phyloP scores from a whole-genome alignment of 371 early-diverging fungal genomes.

The Mortierella sp. region DNA sequence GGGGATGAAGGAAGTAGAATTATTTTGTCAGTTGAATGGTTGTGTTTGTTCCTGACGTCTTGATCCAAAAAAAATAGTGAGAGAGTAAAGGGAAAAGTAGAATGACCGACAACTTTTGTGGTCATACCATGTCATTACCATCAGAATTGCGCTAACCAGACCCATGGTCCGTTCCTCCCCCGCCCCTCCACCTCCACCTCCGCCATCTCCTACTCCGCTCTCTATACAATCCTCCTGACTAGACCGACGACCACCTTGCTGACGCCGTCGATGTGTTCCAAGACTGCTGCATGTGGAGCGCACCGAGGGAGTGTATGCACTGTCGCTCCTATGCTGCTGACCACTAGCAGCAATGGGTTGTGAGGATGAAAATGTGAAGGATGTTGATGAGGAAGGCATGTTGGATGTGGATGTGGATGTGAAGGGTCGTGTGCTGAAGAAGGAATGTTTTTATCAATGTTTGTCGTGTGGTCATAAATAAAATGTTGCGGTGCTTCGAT shows the following conservation, averaged over 20 bases:
- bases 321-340: not conserved
- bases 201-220: not conserved
- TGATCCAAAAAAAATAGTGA: not conserved
- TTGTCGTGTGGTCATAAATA: no score
- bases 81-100: no score
- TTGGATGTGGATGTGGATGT: not conserved
- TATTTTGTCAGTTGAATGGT: no score
- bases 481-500: no score
- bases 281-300: not conserved
- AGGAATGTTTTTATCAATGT: not conserved
- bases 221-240: conserved; percentile 2
- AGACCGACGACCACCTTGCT: not conserved
- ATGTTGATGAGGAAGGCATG: not conserved
- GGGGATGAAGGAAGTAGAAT: no score
- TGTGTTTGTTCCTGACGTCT: not conserved
- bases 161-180: conserved; percentile 52
- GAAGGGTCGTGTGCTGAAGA: not conserved
- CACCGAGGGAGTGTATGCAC: not conserved
- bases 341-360: not conserved
- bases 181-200: not conserved
- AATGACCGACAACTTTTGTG: not conserved
- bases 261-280: not conserved
- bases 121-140: conserved; percentile 60
- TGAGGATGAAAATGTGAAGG: not conserved
- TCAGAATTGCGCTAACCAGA: conserved; percentile 54